These are phyloP conservation scores for Fusarium annulatum DNA, from an alignment of 2,329 filamentous ascomycete species.

Conservation along the genomic window DNA sequence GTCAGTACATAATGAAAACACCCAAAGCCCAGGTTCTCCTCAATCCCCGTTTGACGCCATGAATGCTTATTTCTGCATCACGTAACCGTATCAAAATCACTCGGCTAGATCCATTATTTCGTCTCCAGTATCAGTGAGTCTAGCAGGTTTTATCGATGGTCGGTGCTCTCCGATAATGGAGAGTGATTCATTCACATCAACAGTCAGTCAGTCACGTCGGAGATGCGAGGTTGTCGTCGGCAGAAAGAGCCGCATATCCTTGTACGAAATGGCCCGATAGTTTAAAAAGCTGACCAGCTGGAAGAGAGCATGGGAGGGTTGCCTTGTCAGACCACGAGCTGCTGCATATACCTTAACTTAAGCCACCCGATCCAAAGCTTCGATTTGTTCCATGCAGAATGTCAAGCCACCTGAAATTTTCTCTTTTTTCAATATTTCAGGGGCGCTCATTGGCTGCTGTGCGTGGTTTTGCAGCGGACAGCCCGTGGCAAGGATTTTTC, in stretches of 20 bases:
- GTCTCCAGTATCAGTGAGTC: neutral
- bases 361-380: conserved; percentile 1
- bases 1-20: conserved; percentile 31
- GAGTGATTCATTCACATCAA: neutral
- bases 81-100: conserved; percentile 16
- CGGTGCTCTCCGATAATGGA: conserved; percentile 23
- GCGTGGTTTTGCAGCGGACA: conserved; percentile 18
- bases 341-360: conserved; percentile 17
- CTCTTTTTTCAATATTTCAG: neutral
- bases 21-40: conserved; percentile 27
- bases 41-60: conserved; percentile 16
- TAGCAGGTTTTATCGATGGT: neutral
- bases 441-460: conserved; percentile 4
- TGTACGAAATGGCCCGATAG: conserved; percentile 16
- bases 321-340: conserved; percentile 17
- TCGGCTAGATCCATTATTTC: neutral
- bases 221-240: conserved; percentile 31
- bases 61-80: conserved; percentile 33
- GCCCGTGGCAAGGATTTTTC: conserved; percentile 26
- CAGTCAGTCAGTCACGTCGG: neutral
- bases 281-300: neutral
- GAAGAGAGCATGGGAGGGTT: neutral
- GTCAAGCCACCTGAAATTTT: conserved; percentile 29
- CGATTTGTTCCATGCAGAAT: conserved; percentile 16
- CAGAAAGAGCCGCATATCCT: conserved; percentile 21